Base-by-base conservation (phyloP, 176 grass and related monocot species). In the Ananas comosus region DNA sequence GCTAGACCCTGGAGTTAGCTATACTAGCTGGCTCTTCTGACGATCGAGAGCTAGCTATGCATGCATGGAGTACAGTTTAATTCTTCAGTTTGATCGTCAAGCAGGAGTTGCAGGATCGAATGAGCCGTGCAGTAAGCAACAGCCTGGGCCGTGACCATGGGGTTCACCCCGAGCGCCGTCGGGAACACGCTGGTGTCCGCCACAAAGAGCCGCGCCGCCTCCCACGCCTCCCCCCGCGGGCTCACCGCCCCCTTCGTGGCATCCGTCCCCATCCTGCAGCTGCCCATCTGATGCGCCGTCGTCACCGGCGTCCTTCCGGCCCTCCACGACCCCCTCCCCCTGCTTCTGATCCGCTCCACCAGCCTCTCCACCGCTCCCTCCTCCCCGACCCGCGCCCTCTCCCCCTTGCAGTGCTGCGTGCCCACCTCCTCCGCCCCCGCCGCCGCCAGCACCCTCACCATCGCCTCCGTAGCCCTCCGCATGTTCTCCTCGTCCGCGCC, bases 111-210 rank as follows among this genome's bases (percentile, higher is more conserved):
- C 33, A 42, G 33, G 33, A 42, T 42, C 0, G 33, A 42, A 42
- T 42, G 33, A 42, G 33, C 33, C 5, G 33, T 42, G 74, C 86
- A 93, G 80, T 83, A 80, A 0, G 94, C 87, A 23, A 76, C 71
- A 48, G 94, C 81, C 64, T 99, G 84, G 19, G 93, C 93, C 49
- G 94, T 99, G 89, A 99, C 72, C 94, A 99, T 93, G 8, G 89
- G 94, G 86, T 99, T 99, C 2, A 99, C 75, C 11, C 94, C 94
- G 1, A 99, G 71, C 12, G 89, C 94, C 10, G 77, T 86, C 0
- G 94, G 94, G 16, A 93, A 70, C 1, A 99, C 29, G 75, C 94
- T 99, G 58, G 74, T 87, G 57, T 99, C 94, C 50, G 89, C 90
- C 7, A 93, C 89, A 67, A 90, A 99, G 28, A 99, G 63, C 47